Evolutionary conservation across 2,329 filamentous ascomycete species (phyloP).

Genomic region (Didymellaceae sp.): DNA sequence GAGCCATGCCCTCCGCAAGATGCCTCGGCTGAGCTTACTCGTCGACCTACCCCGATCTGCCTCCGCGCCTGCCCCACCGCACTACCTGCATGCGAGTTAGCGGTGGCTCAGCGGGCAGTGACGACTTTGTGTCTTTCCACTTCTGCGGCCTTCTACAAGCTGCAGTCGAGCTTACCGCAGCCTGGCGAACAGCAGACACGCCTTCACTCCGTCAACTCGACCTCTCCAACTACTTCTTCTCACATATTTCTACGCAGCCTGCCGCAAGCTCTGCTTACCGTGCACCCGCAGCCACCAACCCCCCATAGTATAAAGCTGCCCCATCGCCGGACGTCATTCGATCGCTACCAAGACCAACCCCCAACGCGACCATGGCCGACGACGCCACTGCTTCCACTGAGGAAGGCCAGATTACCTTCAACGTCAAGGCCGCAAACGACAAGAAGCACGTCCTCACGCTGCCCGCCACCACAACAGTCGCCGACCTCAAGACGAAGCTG

Average conservation of each 20-base stretch:
- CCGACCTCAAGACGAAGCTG: constrained; percentile 89
- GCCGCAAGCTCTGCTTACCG: background rate
- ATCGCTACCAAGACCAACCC: background rate
- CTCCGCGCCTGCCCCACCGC: constrained; percentile 17
- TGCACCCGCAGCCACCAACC: background rate
- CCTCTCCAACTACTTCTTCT: constrained; percentile 7
- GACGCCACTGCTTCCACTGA: constrained; percentile 60
- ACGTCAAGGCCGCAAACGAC: constrained; percentile 95
- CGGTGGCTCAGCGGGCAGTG: constrained; percentile 18
- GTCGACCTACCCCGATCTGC: constrained; percentile 17
- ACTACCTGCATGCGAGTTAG: constrained; percentile 20
- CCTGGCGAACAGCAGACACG: background rate
- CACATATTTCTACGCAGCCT: constrained; percentile 13
- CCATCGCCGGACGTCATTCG: constrained; percentile 4
- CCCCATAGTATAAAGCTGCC: constrained; percentile 3
- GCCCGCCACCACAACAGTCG: constrained; percentile 74
- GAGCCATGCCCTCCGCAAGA: constrained; percentile 10
- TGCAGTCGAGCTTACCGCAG: constrained; percentile 21
- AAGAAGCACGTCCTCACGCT: constrained; percentile 84
- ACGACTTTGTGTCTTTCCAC: constrained; percentile 23
- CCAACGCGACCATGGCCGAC: constrained; percentile 69
- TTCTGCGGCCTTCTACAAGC: constrained; percentile 41
- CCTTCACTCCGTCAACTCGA: constrained; percentile 1
- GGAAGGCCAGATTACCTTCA: constrained; percentile 88
- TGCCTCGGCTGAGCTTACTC: constrained; percentile 27